Conservation (phyloP, 2,329 filamentous ascomycete genomes). For the Phialophora verrucosa region DNA sequence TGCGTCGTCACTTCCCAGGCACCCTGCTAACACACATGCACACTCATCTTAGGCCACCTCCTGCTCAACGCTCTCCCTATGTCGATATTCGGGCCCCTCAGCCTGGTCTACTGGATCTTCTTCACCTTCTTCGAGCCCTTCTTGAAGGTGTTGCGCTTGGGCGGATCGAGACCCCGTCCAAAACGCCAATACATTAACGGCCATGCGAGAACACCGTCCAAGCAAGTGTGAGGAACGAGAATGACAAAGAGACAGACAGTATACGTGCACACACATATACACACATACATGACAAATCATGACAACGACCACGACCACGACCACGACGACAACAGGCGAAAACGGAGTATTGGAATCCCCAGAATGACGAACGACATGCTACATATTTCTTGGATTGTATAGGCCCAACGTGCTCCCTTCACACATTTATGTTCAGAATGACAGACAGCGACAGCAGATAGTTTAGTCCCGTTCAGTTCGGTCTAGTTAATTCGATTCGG, state of each 20-base stretch:
- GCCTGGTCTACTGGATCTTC: conserved; percentile 17
- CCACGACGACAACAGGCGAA: too few relatives aligned
- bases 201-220: conserved; percentile 3
- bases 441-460: too few relatives aligned
- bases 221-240: not conserved
- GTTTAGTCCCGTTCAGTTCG: too few relatives aligned
- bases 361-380: too few relatives aligned
- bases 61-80: conserved; percentile 18
- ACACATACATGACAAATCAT: not conserved
- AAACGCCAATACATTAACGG: not conserved
- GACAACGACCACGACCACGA: too few relatives aligned
- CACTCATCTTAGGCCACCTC: not conserved
- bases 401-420: too few relatives aligned
- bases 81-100: conserved; percentile 14
- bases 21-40: not conserved
- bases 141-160: not conserved
- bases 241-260: not conserved
- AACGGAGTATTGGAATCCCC: too few relatives aligned
- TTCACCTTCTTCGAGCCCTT: conserved; percentile 3
- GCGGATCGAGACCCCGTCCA: not conserved
- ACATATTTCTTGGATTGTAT: too few relatives aligned
- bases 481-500: too few relatives aligned
- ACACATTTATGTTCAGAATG: too few relatives aligned
- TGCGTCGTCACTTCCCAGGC: not conserved
- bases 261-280: not conserved